phyloP scores from a whole-genome alignment of 2,329 filamentous ascomycete genomes.

The Triangularia setosa region DNA sequence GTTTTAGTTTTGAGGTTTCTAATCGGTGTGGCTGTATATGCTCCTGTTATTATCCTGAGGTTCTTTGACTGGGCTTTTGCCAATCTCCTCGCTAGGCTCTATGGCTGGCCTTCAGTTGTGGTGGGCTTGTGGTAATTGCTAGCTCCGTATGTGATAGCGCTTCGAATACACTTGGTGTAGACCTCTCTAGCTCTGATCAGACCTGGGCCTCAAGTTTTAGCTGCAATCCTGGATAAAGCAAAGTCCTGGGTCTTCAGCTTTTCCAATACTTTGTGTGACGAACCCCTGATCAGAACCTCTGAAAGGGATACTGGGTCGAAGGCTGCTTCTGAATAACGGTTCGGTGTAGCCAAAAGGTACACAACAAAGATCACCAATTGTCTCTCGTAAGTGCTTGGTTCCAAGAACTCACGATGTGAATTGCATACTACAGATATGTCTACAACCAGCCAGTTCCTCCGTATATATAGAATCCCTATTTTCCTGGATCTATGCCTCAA shows the following conservation, averaged over 20 bases:
- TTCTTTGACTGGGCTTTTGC: conserved; percentile 2
- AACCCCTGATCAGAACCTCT: no score
- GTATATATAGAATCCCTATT: no score
- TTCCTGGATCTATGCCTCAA: no score
- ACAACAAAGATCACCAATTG: no score
- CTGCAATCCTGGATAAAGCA: neutral
- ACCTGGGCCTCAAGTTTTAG: neutral
- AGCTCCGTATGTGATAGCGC: neutral
- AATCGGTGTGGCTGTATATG: neutral
- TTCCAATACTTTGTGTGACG: neutral
- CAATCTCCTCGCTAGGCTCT: neutral
- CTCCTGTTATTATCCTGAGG: neutral
- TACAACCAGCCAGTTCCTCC: no score
- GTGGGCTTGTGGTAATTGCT: neutral
- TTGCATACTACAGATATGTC: no score
- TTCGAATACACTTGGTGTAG: conserved; percentile 4
- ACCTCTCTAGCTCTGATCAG: neutral
- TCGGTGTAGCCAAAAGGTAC: no score
- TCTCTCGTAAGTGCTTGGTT: no score
- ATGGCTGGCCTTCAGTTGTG: neutral
- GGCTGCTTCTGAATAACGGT: no score
- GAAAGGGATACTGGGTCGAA: no score
- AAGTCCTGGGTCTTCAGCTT: neutral
- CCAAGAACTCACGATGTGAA: no score
- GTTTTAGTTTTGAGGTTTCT: conserved; percentile 2